Base-by-base conservation (phyloP, 129 eudicot species). In the Escallonia herrerae region DNA sequence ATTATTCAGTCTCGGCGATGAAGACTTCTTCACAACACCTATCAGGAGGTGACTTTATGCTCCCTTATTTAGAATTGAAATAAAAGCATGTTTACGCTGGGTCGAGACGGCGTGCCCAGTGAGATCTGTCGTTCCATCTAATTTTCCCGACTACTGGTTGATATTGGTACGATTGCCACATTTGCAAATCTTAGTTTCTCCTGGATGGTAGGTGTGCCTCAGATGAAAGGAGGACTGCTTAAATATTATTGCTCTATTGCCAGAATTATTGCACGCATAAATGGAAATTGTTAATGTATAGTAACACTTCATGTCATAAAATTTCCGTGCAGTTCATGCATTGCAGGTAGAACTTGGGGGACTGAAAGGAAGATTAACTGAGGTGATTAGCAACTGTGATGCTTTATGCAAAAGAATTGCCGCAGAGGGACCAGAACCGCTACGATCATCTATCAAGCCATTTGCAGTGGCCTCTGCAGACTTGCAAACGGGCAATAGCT, bases 281-380 rank as follows among this genome's bases (percentile, higher is more conserved):
- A 22, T 22, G 33, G 33, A 22, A 22, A 22, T 22, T 22, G 33
- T 22, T 22, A 22, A 22, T 22, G 33, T 22, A 22, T 22, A 22
- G 33, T 22, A 22, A 22, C 33, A 22, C 33, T 22, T 8, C 51
- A 42, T 37, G 56, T 46, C 45, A 8, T 53, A 59, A 7, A 15
- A 70, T 41, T 55, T 72, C 59, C 54, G 56, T 80, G 75, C 78
- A 91, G 98, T 93, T 72, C 91, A 88, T 43, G 80, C 68, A 45
- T 74, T 93, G 83, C 87, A 93, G 74, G 98, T 93, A 68, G 95
- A 86, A 72, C 80, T 94, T 50, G 99, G 99, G 64, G 86, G 75
- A 76, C 72, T 93, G 41, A 93, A 89, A 78, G 96, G 95, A 64
- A 86, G 90, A 60, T 74, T 89, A 66, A 89, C 95, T 44, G 96